Conservation (phyloP, 1,284 basidiomycete species). For the Thelephora terrestris region DNA sequence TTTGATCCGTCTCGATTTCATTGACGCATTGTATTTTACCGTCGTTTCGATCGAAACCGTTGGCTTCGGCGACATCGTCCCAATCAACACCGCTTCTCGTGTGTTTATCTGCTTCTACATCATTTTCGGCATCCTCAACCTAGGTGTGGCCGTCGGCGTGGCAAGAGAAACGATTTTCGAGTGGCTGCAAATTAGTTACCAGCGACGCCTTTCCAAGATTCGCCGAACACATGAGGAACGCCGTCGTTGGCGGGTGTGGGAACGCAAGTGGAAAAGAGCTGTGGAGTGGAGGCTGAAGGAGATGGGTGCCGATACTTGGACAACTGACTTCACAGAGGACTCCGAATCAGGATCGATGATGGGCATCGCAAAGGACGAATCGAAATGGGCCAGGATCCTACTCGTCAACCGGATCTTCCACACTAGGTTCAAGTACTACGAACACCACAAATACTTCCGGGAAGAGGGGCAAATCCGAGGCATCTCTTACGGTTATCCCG, state of each 20-base stretch:
- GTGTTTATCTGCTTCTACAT: slow-evolving; percentile 51
- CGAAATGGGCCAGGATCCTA: no score
- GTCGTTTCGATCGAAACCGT: slow-evolving; percentile 65
- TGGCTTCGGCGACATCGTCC: slow-evolving; percentile 72
- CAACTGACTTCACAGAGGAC: slow-evolving; percentile 23
- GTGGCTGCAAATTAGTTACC: slow-evolving; percentile 49
- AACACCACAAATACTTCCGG: neutral
- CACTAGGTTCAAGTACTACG: no score
- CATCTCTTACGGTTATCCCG: slow-evolving; percentile 19
- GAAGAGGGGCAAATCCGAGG: neutral
- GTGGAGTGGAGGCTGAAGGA: slow-evolving; percentile 47
- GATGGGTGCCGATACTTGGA: slow-evolving; percentile 49
- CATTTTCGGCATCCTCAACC: slow-evolving; percentile 45
- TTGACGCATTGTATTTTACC: slow-evolving; percentile 63
- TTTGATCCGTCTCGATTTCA: slow-evolving; percentile 63
- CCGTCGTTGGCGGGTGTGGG: slow-evolving; percentile 17
- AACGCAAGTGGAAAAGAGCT: slow-evolving; percentile 44
- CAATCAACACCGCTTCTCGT: slow-evolving; percentile 35
- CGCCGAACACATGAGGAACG: neutral
- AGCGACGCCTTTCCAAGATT: slow-evolving; percentile 32
- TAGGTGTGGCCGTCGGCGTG: slow-evolving; percentile 12
- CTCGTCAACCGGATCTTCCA: no score
- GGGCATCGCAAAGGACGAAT: no score
- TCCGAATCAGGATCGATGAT: no score
- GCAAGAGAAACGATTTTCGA: slow-evolving; percentile 63